Conservation (phyloP, 345 rosid species). For the Aurinia saxatilis region DNA sequence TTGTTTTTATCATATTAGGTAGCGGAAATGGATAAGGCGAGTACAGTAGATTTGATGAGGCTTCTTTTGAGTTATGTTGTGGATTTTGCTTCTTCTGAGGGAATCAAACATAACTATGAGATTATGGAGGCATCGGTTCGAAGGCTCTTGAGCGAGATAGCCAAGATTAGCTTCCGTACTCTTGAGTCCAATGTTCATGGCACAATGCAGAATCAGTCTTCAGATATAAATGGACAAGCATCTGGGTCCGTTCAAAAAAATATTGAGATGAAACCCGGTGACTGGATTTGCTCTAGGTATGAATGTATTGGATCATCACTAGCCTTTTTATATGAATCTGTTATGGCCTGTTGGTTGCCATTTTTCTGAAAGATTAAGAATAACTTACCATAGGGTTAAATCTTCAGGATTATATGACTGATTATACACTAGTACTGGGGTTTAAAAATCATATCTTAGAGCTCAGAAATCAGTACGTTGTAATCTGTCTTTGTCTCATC, state of each 20-base stretch:
- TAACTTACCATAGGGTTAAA: not conserved
- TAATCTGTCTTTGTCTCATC: conserved; percentile 1
- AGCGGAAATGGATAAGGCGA: conserved; percentile 34
- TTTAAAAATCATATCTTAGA: not conserved
- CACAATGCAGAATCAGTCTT: conserved; percentile 30
- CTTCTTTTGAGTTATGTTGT: conserved; percentile 62
- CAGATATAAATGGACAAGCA: conserved; percentile 36
- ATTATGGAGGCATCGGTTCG: conserved; percentile 52
- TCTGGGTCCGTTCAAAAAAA: conserved; percentile 36
- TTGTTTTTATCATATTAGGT: conserved; percentile 28
- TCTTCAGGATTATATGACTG: not conserved
- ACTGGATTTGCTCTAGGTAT: conserved; percentile 88
- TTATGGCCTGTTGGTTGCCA: not conserved
- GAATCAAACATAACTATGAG: conserved; percentile 29
- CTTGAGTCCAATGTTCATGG: conserved; percentile 25
- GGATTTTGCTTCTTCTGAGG: conserved; percentile 30
- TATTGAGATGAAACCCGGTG: conserved; percentile 86
- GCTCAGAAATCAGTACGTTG: not conserved
- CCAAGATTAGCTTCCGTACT: conserved; percentile 34
- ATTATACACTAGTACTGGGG: not conserved
- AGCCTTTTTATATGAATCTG: not conserved
- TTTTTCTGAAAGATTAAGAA: not conserved
- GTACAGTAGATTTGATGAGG: conserved; percentile 69
- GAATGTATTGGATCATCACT: not conserved
- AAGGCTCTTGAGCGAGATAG: conserved; percentile 52